These are phyloP conservation scores for Naganishia antarctica DNA, from an alignment of 768 basidiomycete genomes.

Conservation along the genomic window DNA sequence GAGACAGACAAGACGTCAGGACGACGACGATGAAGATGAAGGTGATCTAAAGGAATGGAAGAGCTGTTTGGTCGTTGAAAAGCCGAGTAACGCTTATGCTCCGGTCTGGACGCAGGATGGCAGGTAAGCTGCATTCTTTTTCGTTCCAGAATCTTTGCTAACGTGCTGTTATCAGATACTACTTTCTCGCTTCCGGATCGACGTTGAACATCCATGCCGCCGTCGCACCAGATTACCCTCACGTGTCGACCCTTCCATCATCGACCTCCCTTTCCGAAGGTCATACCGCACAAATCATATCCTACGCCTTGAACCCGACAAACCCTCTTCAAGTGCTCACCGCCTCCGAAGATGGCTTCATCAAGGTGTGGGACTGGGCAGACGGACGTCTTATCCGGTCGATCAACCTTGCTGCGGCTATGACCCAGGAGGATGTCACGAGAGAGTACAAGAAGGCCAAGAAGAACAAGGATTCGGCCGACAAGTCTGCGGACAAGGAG, in stretches of 20 bases:
- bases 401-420: slow-evolving; percentile 56
- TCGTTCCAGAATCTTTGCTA: slow-evolving; percentile 29
- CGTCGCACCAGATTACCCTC: slow-evolving; percentile 75
- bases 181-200: slow-evolving; percentile 77
- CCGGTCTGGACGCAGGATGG: slow-evolving; percentile 85
- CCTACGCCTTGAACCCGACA: slow-evolving; percentile 69
- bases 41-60: slow-evolving; percentile 31
- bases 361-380: slow-evolving; percentile 90
- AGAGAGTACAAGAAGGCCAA: slow-evolving; percentile 23
- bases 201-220: slow-evolving; percentile 81
- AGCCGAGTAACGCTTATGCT: slow-evolving; percentile 48
- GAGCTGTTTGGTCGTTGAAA: slow-evolving; percentile 38
- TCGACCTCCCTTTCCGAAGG: slow-evolving; percentile 44
- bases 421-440: slow-evolving; percentile 7
- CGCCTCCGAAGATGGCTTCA: slow-evolving; percentile 71
- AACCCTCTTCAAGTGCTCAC: slow-evolving; percentile 88
- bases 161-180: slow-evolving; percentile 58
- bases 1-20: not conserved
- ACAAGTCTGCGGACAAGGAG: slow-evolving; percentile 18
- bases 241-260: slow-evolving; percentile 59
- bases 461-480: slow-evolving; percentile 23
- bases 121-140: slow-evolving; percentile 55
- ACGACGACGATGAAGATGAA: slow-evolving; percentile 18
- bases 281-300: slow-evolving; percentile 62
- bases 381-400: slow-evolving; percentile 74